Base-by-base conservation (phyloP, 495 filamentous ascomycete species). In the Lophium mytilinum region DNA sequence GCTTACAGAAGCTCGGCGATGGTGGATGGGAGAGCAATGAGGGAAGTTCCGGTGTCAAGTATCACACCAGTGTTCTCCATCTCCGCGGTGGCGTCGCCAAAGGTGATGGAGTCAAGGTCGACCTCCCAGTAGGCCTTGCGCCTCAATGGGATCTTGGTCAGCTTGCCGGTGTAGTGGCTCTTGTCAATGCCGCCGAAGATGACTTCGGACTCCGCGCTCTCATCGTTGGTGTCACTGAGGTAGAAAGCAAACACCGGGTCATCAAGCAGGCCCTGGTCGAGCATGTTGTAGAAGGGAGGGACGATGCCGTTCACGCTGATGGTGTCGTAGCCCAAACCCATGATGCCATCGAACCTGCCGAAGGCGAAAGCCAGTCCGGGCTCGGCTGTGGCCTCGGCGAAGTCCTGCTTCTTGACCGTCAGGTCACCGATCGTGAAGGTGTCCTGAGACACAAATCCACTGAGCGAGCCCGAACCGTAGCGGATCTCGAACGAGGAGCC, bases 91-190 rank as follows among this genome's bases (percentile, higher is more conserved):
- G 82, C 78, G 15, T 88, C 79, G 58, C 93, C 94, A 59, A 96
- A 92, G 47, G 83, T 81, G 74, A 99, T 91, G 45, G 88, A 77
- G 66, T 97, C 87, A 60, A 97, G 83, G 62, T 97, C 90, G 24
- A 97, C 92, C 79, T 99, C 94, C 94, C 94, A 99, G 80, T 99
- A 99, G 39, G 94, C 94, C 85, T 96, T 96, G 68, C 94, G 88
- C 70, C 93, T 84, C 60, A 99, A 82, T 48, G 92, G 92, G 61
- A 99, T 90, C 68, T 87, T 91, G 58, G 83, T 89, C 66, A 99
- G 78, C 73, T 96, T 85, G 63, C 94, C 94, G 34, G 79, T 84
- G 79, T 89, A 97, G 77, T 89, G 88, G 66, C 76, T 75, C 72
- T 90, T 76, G 73, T 97, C 84, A 55, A 96, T 77, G 67, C 94